Conservation (phyloP, 2,329 filamentous ascomycete genomes). For the Amylocarpus encephaloides region DNA sequence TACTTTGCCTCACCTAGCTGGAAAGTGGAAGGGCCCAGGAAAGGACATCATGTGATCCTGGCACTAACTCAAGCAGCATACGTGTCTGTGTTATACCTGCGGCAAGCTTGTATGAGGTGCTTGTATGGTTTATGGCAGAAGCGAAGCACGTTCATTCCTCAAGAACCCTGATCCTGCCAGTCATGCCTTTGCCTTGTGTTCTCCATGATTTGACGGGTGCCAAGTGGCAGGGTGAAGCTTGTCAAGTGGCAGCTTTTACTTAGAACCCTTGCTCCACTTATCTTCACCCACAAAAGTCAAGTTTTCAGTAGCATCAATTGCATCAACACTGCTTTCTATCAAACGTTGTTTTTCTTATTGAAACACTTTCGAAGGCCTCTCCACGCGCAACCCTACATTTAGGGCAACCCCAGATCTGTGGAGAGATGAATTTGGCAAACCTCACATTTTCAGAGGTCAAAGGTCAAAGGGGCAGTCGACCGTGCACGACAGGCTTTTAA, state of each 20-base stretch:
- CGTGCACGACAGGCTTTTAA: too few species aligned
- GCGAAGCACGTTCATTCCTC: too few species aligned
- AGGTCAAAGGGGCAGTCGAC: too few species aligned
- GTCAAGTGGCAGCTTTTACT: not conserved
- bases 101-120: too few species aligned
- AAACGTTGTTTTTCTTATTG: not conserved
- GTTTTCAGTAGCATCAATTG: not conserved
- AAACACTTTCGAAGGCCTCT: not conserved
- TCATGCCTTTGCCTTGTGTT: too few species aligned
- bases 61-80: constrained; percentile 15
- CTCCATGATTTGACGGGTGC: too few species aligned
- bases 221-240: not conserved
- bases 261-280: not conserved
- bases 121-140: too few species aligned
- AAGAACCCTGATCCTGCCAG: too few species aligned
- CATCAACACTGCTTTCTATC: not conserved
- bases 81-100: too few species aligned
- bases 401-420: not conserved
- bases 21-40: constrained; percentile 12
- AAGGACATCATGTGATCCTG: constrained; percentile 9
- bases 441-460: too few species aligned
- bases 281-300: not conserved
- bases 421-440: too few species aligned
- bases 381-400: not conserved
- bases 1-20: constrained; percentile 18